Base-by-base conservation (phyloP, 2,329 filamentous ascomycete genomes). In the Apiospora sp. region DNA sequence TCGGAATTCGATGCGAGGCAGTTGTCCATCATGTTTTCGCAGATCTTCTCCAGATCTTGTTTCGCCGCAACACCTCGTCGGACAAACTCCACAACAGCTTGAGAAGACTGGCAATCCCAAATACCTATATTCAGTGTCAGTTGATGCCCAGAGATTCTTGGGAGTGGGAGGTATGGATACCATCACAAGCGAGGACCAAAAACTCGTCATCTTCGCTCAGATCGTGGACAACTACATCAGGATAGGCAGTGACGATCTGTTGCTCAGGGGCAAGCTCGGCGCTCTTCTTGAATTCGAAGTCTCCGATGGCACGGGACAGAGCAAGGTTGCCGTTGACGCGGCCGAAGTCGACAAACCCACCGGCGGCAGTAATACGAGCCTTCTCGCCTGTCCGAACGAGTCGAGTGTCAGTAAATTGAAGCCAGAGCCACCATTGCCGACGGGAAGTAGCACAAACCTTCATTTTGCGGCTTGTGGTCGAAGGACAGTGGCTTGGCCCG, bases 11-110 rank as follows among this genome's bases (percentile, higher is more conserved):
- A 97, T 54, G 96, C 95, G 76, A 99, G 88, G 82, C 96, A 99
- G 87, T 98, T 99, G 87, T 99, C 96, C 96, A 99, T 99, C 94
- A 99, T 98, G 86, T 99, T 99, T 86, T 99, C 96, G 84, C 96
- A 98, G 80, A 99, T 98, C 82, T 94, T 93, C 72, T 95, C 92
- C 70, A 99, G 90, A 69, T 97, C 93, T 85, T 99, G 96, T 87
- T 98, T 98, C 70, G 95, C 95, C 69, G 95, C 96, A 82, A 99
- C 98, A 72, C 96, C 96, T 81, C 96, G 93, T 82, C 96, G 91
- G 76, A 98, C 96, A 81, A 99, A 99, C 84, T 99, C 96, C 77
- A 98, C 87, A 46, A 99, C 96, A 51, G 96, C 94, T 86, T 99
- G 96, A 67, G 96, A 99, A 72, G 96, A 98, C 83, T 98, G 96